Evolutionary conservation across 2,329 filamentous ascomycete genomes (phyloP).

Genomic region (Fusarium sp.): DNA sequence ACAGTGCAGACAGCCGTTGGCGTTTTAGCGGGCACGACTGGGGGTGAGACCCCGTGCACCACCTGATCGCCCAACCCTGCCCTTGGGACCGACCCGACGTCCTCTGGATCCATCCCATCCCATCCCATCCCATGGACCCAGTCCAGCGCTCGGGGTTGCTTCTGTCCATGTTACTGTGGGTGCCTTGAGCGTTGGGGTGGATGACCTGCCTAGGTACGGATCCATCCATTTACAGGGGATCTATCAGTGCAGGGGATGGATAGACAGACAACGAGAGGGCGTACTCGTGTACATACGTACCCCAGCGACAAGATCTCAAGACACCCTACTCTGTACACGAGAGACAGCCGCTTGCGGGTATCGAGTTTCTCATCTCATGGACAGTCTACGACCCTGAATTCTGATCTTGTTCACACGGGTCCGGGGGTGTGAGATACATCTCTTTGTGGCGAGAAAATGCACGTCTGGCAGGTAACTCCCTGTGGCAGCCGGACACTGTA

Average conservation of each 20-base stretch:
- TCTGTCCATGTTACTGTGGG: neutral
- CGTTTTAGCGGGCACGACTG: conserved; percentile 11
- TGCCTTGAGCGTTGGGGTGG: conserved; percentile 13
- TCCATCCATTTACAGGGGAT: conserved; percentile 2
- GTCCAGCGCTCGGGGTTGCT: conserved; percentile 5
- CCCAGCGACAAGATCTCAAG: neutral
- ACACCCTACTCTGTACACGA: neutral
- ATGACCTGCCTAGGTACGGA: neutral
- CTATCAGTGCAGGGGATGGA: neutral
- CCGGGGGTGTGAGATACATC: neutral
- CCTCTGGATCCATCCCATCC: neutral
- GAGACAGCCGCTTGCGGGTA: conserved; percentile 16
- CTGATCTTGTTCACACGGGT: neutral
- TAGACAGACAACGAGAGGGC: neutral
- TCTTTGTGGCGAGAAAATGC: neutral
- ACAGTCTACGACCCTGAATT: neutral
- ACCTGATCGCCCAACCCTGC: conserved; percentile 25
- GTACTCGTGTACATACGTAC: neutral
- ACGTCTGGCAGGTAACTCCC: conserved; percentile 3
- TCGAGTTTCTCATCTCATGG: neutral
- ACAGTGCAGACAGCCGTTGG: conserved; percentile 28
- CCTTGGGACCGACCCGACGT: neutral
- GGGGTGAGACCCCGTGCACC: conserved; percentile 25
- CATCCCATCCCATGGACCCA: neutral
- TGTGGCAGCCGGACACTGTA: conserved; percentile 16